A percentile compares a stretch with the other conserved stretches of the same genome.
phyloP scores from a whole-genome alignment of 495 filamentous ascomycete species.

The Penicillium manginii region DNA sequence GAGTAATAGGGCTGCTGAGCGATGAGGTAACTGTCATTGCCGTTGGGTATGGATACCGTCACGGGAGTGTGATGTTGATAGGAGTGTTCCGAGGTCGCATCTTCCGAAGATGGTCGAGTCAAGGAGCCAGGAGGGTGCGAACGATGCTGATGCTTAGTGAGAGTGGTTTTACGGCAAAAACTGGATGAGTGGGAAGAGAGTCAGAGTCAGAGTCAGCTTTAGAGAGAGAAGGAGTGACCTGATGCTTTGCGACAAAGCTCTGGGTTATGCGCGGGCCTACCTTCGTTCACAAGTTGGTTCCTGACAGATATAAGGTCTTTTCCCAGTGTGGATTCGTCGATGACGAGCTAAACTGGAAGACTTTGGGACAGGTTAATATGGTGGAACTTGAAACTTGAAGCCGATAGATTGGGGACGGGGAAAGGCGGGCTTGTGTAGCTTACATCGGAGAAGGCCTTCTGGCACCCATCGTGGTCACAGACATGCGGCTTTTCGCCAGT shows the following conservation, averaged over 20 bases:
- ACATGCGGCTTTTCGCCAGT: constrained; percentile 89
- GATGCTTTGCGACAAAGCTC: not conserved
- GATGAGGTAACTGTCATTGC: constrained; percentile 45
- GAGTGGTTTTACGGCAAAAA: constrained; percentile 86
- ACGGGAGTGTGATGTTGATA: constrained; percentile 37
- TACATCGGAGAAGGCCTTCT: constrained; percentile 87
- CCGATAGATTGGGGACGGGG: not conserved
- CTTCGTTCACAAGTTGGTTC: constrained; percentile 80
- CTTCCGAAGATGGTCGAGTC: constrained; percentile 47
- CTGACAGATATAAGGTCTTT: constrained; percentile 80
- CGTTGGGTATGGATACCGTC: constrained; percentile 35
- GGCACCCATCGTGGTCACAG: constrained; percentile 78
- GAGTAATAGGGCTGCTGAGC: constrained; percentile 46
- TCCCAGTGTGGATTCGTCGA: constrained; percentile 84
- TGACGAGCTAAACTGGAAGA: constrained; percentile 87
- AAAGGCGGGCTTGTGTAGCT: constrained; percentile 29
- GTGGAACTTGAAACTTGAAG: constrained; percentile 13
- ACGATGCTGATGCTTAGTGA: constrained; percentile 79
- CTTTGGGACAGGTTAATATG: constrained; percentile 39
- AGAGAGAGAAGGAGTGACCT: not conserved
- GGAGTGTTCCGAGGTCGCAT: constrained; percentile 45
- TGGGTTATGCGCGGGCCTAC: constrained; percentile 48
- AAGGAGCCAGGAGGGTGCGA: constrained; percentile 66
- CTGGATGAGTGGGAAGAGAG: constrained; percentile 42
- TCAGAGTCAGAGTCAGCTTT: constrained; percentile 1